Evolutionary conservation across 1,284 basidiomycete species (phyloP).

Genomic region (Marasmius tenuissimus): DNA sequence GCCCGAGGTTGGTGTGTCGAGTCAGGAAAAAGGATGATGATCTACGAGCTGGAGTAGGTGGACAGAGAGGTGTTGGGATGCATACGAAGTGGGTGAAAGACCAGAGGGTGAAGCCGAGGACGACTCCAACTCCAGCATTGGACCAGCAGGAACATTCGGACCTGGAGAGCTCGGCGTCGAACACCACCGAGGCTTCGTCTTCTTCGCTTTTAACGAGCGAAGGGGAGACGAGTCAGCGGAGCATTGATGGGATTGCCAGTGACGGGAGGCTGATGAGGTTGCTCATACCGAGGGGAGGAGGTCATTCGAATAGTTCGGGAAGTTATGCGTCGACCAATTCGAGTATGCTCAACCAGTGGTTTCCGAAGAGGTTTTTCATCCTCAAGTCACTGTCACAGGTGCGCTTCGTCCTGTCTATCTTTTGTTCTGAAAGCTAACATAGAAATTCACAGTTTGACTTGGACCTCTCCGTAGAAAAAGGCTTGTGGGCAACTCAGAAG

Average conservation of each 20-base stretch:
- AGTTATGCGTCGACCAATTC: slow-evolving; percentile 73
- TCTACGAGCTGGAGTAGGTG: slow-evolving; percentile 86
- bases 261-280: slow-evolving; percentile 21
- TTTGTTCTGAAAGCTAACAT: not conserved
- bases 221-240: slow-evolving; percentile 22
- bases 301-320: slow-evolving; percentile 63
- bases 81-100: slow-evolving; percentile 81
- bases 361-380: slow-evolving; percentile 90
- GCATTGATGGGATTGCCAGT: not conserved
- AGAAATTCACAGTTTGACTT: slow-evolving; percentile 65
- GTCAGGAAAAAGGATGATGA: slow-evolving; percentile 85
- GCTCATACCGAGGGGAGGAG: slow-evolving; percentile 17
- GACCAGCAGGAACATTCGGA: not conserved
- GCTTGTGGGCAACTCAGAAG: slow-evolving; percentile 89
- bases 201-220: slow-evolving; percentile 40
- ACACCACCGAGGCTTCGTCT: not conserved
- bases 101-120: slow-evolving; percentile 38
- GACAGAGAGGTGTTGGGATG: slow-evolving; percentile 84
- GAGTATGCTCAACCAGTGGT: slow-evolving; percentile 70
- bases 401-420: slow-evolving; percentile 10
- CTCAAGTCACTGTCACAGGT: slow-evolving; percentile 87
- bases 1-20: slow-evolving; percentile 84
- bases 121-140: slow-evolving; percentile 27
- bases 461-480: slow-evolving; percentile 79
- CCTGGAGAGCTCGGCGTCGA: too few species aligned